Percentiles rank a stretch among this genome's conserved stretches.
These are phyloP conservation scores for Kwoniella botswanensis DNA, from an alignment of 768 basidiomycete genomes.

Conservation along the genomic window DNA sequence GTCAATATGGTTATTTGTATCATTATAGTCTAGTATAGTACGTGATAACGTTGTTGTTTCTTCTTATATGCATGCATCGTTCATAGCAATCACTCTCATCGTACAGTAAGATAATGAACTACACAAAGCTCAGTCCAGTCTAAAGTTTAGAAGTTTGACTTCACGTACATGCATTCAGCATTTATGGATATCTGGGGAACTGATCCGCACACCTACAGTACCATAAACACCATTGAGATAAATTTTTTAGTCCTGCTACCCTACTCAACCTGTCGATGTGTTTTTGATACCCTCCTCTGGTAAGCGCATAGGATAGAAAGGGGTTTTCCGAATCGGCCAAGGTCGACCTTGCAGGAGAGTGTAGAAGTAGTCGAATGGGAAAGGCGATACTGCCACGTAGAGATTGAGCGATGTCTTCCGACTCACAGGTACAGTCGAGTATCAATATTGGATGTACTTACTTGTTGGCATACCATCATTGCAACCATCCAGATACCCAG, in stretches of 20 bases:
- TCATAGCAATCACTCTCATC: background rate
- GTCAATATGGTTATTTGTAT: background rate
- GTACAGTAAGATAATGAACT: background rate
- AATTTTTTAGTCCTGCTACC: too few relatives aligned
- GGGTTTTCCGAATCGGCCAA: background rate
- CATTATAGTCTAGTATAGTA: background rate
- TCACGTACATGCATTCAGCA: too few relatives aligned
- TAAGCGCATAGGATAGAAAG: background rate
- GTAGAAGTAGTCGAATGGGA: constrained; percentile 23
- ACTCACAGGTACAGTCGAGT: too few relatives aligned
- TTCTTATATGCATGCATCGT: background rate
- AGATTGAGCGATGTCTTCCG: background rate
- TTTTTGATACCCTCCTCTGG: background rate
- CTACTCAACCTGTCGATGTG: constrained; percentile 1
- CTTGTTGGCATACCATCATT: background rate
- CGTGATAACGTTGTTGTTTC: background rate
- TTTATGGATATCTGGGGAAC: too few relatives aligned
- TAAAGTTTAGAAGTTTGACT: too few relatives aligned
- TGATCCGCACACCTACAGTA: too few relatives aligned
- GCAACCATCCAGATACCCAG: background rate
- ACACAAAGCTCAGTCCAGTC: too few relatives aligned
- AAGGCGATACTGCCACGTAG: background rate
- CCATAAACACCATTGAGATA: too few relatives aligned
- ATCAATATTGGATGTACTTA: too few relatives aligned
- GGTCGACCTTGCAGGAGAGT: constrained; percentile 7